These are phyloP conservation scores for Debaryomyces psychrophilus DNA, from an alignment of 1,139 yeast species.

Conservation along the genomic window DNA sequence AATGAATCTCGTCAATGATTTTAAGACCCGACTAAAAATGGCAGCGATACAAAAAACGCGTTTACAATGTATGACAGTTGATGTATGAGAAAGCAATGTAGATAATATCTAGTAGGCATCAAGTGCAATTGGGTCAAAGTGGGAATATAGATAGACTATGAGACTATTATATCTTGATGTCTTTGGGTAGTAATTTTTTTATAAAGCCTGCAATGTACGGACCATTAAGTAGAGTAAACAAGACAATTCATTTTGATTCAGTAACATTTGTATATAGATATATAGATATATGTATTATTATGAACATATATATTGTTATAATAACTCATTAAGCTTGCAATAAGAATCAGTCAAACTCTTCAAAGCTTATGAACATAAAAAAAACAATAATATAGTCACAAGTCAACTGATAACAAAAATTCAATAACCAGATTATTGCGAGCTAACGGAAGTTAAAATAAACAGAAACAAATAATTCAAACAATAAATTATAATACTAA, in stretches of 20 bases:
- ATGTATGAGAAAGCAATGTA: constrained; percentile 1
- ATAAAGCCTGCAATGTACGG: neutral
- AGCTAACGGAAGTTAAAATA: constrained; percentile 6
- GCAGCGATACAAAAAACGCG: neutral
- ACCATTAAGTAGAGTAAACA: neutral
- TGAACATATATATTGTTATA: constrained; percentile 8
- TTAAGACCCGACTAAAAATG: constrained; percentile 7
- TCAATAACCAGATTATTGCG: constrained; percentile 2
- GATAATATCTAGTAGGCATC: neutral
- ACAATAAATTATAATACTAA: constrained; percentile 11
- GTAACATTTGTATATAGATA: constrained; percentile 8
- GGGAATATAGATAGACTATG: neutral
- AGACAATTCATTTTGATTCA: constrained; percentile 3
- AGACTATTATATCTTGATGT: too few relatives aligned
- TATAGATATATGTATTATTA: constrained; percentile 8
- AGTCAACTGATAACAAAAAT: neutral
- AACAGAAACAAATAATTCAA: constrained; percentile 13
- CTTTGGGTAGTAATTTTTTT: too few relatives aligned
- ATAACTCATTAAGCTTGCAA: constrained; percentile 1
- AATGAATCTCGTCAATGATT: constrained; percentile 3
- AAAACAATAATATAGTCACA: constrained; percentile 5
- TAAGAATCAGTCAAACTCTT: neutral
- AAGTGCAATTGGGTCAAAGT: neutral
- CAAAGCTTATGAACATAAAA: constrained; percentile 4
- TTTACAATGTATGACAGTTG: neutral